Percentiles rank a stretch among this genome's conserved stretches.
phyloP scores from a whole-genome alignment of 495 filamentous ascomycete genomes.

The Astrothelium macrocarpum region DNA sequence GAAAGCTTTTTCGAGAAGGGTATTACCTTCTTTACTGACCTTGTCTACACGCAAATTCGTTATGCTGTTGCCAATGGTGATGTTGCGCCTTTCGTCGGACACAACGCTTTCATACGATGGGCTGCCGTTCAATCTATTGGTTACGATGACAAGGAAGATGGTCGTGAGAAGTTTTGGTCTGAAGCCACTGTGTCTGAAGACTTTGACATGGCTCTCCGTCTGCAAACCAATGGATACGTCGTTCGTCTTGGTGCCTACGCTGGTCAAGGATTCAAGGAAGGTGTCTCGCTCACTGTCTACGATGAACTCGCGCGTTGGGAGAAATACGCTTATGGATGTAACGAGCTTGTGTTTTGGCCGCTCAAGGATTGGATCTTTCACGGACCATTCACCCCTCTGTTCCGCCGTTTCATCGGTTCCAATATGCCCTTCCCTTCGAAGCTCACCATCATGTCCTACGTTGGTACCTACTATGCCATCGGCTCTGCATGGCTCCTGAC shows the following conservation, averaged over 20 bases:
- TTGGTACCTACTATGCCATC: conserved; percentile 82
- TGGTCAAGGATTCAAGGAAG: conserved; percentile 71
- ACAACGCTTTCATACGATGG: conserved; percentile 76
- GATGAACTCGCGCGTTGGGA: conserved; percentile 78
- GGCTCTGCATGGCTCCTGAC: conserved; percentile 73
- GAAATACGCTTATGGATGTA: conserved; percentile 83
- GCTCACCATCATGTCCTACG: conserved; percentile 71
- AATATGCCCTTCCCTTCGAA: conserved; percentile 71
- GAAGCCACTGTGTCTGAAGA: conserved; percentile 75
- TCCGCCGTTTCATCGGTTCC: conserved; percentile 58
- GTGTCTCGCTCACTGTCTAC: conserved; percentile 76
- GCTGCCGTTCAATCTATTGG: conserved; percentile 66
- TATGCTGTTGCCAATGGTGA: conserved; percentile 76
- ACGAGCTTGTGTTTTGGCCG: conserved; percentile 71
- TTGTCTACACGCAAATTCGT: conserved; percentile 69
- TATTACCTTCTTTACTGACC: conserved; percentile 78
- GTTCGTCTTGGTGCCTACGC: conserved; percentile 66
- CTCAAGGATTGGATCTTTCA: conserved; percentile 44
- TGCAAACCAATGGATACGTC: conserved; percentile 63
- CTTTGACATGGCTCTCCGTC: conserved; percentile 75
- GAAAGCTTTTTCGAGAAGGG: conserved; percentile 39
- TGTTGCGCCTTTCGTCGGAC: conserved; percentile 62
- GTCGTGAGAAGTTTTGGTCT: conserved; percentile 73
- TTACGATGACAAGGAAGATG: conserved; percentile 53
- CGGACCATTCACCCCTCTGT: conserved; percentile 66